Evolutionary conservation across 2,329 filamentous ascomycete species (phyloP).

Genomic region (Huntiella moniliformis): DNA sequence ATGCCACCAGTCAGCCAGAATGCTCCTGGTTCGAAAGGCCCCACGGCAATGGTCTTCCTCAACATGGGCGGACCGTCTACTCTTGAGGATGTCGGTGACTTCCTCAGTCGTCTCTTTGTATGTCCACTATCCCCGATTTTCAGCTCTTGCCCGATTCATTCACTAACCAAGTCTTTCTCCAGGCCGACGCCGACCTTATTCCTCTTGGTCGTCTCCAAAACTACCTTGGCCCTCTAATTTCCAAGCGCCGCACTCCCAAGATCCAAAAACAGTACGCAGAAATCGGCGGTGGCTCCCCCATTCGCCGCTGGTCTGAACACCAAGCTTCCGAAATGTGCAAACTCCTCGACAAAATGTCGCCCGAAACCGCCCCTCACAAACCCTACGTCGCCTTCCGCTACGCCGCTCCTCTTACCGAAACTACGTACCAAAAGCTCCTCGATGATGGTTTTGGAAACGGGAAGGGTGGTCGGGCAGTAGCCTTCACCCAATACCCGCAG

Average conservation of each 20-base stretch:
- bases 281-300: constrained; percentile 94
- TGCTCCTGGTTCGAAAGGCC: constrained; percentile 50
- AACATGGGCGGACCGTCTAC: constrained; percentile 97
- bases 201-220: constrained; percentile 82
- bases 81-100: constrained; percentile 70
- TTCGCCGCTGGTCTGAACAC: constrained; percentile 93
- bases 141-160: not conserved
- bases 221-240: constrained; percentile 79
- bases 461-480: constrained; percentile 79
- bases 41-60: constrained; percentile 95
- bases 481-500: constrained; percentile 96
- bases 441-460: constrained; percentile 81
- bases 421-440: constrained; percentile 71
- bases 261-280: constrained; percentile 89
- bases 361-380: constrained; percentile 87
- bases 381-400: constrained; percentile 97
- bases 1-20: constrained; percentile 61
- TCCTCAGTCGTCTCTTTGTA: constrained; percentile 84
- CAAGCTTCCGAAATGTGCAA: constrained; percentile 95
- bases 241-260: constrained; percentile 75
- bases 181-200: constrained; percentile 88
- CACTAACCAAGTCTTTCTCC: constrained; percentile 2
- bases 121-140: constrained; percentile 18
- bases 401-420: constrained; percentile 78
- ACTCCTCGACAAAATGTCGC: constrained; percentile 74